Conservation (phyloP, 2,329 filamentous ascomycete genomes). For the Aspergillus uvarum region DNA sequence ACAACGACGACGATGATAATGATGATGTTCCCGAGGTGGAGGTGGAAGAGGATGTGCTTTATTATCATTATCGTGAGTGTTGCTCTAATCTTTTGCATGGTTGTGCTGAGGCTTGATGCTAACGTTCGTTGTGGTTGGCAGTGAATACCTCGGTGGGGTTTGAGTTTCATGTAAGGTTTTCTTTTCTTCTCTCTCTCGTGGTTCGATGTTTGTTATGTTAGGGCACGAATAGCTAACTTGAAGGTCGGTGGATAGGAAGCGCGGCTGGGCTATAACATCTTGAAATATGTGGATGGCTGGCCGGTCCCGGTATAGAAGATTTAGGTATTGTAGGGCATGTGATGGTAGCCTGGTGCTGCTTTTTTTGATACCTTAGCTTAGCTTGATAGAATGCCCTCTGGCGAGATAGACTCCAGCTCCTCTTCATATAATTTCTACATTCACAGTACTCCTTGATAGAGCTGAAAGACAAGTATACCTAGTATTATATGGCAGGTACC, state of each 20-base stretch:
- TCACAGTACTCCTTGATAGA: too few species aligned
- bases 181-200: not conserved
- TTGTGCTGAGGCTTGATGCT: not conserved
- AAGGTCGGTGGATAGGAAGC: conserved; percentile 25
- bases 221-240: conserved; percentile 16
- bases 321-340: too few species aligned
- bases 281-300: conserved; percentile 35
- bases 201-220: not conserved
- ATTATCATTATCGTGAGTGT: conserved; percentile 37
- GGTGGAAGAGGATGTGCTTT: conserved; percentile 28
- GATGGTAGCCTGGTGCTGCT: too few species aligned
- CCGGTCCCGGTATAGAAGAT: conserved; percentile 21
- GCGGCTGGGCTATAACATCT: conserved; percentile 31
- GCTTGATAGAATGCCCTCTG: too few species aligned
- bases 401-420: too few species aligned
- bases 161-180: conserved; percentile 28
- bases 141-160: conserved; percentile 33
- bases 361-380: too few species aligned
- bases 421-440: too few species aligned
- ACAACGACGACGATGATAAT: conserved; percentile 33
- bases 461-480: too few species aligned
- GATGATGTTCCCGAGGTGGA: conserved; percentile 35
- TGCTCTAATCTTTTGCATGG: not conserved
- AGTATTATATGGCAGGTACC: too few species aligned
- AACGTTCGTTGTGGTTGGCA: not conserved